Percentiles rank a stretch among this genome's conserved stretches.
Conservation (phyloP, 108 stramenopile species). For the Pinguiococcus pyrenoidosus region DNA sequence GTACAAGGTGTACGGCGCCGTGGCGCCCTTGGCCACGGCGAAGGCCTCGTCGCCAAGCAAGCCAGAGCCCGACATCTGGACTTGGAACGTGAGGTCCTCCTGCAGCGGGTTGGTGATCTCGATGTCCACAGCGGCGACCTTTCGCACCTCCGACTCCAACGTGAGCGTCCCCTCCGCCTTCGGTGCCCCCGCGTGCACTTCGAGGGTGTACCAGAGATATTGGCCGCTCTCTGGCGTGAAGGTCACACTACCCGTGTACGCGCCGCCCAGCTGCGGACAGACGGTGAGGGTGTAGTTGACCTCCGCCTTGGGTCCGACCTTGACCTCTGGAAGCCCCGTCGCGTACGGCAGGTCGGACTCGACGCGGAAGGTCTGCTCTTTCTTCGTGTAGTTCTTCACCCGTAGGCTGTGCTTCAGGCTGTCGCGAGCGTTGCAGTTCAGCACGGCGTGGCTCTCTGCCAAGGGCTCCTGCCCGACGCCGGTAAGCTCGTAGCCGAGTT, state of each 20-base stretch:
- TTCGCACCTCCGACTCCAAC: constrained; percentile 23
- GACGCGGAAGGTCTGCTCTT: constrained; percentile 23
- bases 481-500: constrained; percentile 25
- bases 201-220: constrained; percentile 37
- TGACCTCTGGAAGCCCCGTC: constrained; percentile 8
- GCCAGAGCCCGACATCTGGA: constrained; percentile 30
- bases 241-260: constrained; percentile 35
- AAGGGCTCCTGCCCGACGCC: constrained; percentile 36
- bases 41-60: constrained; percentile 30
- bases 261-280: constrained; percentile 30
- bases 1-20: constrained; percentile 37
- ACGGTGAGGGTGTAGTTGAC: constrained; percentile 21
- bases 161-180: constrained; percentile 29
- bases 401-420: not conserved
- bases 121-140: constrained; percentile 34
- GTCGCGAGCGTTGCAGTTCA: constrained; percentile 37
- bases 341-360: constrained; percentile 43
- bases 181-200: constrained; percentile 27
- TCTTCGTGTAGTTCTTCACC: too few species aligned
- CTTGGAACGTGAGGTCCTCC: constrained; percentile 31
- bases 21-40: constrained; percentile 17
- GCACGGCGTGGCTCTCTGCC: constrained; percentile 27
- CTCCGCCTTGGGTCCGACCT: constrained; percentile 3
- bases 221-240: constrained; percentile 24
- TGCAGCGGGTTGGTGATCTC: constrained; percentile 37